These are phyloP conservation scores for Porcisia hertigi DNA, from an alignment of 208 protist species.

Conservation along the genomic window DNA sequence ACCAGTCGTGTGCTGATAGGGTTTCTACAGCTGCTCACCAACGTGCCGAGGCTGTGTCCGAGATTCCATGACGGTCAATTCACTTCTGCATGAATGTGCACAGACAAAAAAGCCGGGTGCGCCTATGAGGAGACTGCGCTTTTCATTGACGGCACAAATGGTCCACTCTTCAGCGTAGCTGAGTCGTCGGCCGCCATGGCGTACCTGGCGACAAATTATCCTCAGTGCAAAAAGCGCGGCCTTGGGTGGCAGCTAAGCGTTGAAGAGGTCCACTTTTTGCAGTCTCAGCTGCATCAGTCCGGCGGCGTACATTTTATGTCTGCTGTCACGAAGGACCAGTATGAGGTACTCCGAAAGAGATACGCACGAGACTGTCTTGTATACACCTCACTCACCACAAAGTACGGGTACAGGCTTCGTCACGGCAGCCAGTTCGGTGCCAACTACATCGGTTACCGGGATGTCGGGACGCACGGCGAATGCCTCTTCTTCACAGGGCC, in stretches of 20 bases:
- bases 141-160: slow-evolving; percentile 21
- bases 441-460: slow-evolving; percentile 63
- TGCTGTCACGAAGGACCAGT: slow-evolving; percentile 10
- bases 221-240: slow-evolving; percentile 58
- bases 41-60: neutral
- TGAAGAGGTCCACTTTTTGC: slow-evolving; percentile 56
- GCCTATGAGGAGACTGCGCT: neutral
- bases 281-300: neutral
- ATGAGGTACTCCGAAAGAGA: slow-evolving; percentile 11
- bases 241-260: slow-evolving; percentile 54
- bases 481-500: slow-evolving; percentile 58
- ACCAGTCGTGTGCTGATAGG: neutral
- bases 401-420: slow-evolving; percentile 43
- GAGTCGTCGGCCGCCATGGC: neutral
- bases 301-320: slow-evolving; percentile 34
- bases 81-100: neutral
- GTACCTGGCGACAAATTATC: slow-evolving; percentile 32
- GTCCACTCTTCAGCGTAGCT: slow-evolving; percentile 26
- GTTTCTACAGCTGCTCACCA: neutral
- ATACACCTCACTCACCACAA: slow-evolving; percentile 49
- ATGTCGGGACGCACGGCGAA: slow-evolving; percentile 42
- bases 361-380: slow-evolving; percentile 42
- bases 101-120: too few relatives aligned
- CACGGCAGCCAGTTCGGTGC: slow-evolving; percentile 72
- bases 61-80: neutral